These are phyloP conservation scores for Rhynchosporium graminicola DNA, from an alignment of 2,329 filamentous ascomycete species.

Conservation along the genomic window DNA sequence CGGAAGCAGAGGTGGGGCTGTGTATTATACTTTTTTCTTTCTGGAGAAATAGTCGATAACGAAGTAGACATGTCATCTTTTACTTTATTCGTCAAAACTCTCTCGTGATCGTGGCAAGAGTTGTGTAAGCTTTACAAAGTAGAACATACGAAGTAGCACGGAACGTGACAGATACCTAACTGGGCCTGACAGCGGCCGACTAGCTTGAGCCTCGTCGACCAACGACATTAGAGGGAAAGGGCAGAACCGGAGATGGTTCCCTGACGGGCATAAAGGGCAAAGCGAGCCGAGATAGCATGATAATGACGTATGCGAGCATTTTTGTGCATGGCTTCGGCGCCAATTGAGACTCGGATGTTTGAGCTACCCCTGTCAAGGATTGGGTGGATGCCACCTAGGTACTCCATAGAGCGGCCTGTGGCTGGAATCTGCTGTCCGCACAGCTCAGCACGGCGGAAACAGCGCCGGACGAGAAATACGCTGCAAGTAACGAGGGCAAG, in stretches of 20 bases:
- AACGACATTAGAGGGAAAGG: background rate
- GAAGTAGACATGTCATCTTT: conserved; percentile 1
- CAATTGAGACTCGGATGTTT: conserved; percentile 4
- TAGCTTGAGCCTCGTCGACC: no score
- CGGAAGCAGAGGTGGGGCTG: conserved; percentile 3
- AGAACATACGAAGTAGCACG: background rate
- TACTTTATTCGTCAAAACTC: background rate
- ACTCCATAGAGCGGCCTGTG: conserved; percentile 29
- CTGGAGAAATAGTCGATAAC: conserved; percentile 4
- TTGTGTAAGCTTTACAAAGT: background rate
- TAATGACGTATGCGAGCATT: conserved; percentile 13
- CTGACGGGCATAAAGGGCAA: background rate
- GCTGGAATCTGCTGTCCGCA: conserved; percentile 20
- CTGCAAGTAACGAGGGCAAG: background rate
- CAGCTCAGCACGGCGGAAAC: background rate
- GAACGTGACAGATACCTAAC: no score
- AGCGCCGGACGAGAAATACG: background rate
- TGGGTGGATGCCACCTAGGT: background rate
- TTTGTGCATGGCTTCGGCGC: background rate
- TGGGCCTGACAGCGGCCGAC: background rate
- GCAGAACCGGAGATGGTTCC: conserved; percentile 4
- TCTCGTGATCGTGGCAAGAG: background rate
- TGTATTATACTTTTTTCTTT: background rate
- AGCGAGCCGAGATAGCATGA: background rate
- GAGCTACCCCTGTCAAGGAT: no score